phyloP scores from a whole-genome alignment of 768 basidiomycete species.

The Tulasnella sp. region DNA sequence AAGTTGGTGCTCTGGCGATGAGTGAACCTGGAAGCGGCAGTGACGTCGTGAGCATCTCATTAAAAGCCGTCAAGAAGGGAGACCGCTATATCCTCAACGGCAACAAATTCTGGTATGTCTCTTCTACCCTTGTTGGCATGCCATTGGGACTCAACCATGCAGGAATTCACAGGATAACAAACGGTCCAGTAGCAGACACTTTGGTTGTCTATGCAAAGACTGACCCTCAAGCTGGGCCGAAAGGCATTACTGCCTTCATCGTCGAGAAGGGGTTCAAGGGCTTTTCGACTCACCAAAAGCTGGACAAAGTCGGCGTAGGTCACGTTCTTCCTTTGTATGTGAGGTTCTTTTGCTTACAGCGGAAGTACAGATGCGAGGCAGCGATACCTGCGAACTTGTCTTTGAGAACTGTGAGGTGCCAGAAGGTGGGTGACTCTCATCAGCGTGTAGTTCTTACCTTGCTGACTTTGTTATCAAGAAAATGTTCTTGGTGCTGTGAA shows the following conservation, averaged over 20 bases:
- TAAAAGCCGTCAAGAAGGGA: slow-evolving; percentile 75
- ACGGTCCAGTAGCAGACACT: slow-evolving; percentile 89
- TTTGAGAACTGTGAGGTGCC: slow-evolving; percentile 92
- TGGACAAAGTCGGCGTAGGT: slow-evolving; percentile 83
- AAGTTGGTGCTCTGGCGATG: slow-evolving; percentile 93
- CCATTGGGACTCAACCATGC: neutral
- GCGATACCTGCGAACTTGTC: slow-evolving; percentile 90
- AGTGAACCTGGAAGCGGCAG: slow-evolving; percentile 90
- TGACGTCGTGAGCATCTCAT: slow-evolving; percentile 95
- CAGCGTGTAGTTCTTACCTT: slow-evolving; percentile 24
- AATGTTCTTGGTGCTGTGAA: slow-evolving; percentile 83
- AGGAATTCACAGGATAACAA: slow-evolving; percentile 75
- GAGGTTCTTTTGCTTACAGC: neutral
- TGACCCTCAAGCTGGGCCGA: slow-evolving; percentile 71
- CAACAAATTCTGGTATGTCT: slow-evolving; percentile 85
- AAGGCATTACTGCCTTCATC: slow-evolving; percentile 91
- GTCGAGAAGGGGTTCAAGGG: slow-evolving; percentile 81
- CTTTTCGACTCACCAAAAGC: slow-evolving; percentile 85
- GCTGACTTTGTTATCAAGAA: slow-evolving; percentile 50
- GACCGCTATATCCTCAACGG: slow-evolving; percentile 65
- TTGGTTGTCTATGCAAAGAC: slow-evolving; percentile 94
- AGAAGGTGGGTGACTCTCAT: slow-evolving; percentile 57
- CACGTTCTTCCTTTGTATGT: neutral
- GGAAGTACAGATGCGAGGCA: slow-evolving; percentile 73
- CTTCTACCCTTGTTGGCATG: neutral